Percentiles rank a stretch among this genome's conserved stretches.
Conservation (phyloP, 2,329 filamentous ascomycete species). For the Arthrobotrys entomopaga region DNA sequence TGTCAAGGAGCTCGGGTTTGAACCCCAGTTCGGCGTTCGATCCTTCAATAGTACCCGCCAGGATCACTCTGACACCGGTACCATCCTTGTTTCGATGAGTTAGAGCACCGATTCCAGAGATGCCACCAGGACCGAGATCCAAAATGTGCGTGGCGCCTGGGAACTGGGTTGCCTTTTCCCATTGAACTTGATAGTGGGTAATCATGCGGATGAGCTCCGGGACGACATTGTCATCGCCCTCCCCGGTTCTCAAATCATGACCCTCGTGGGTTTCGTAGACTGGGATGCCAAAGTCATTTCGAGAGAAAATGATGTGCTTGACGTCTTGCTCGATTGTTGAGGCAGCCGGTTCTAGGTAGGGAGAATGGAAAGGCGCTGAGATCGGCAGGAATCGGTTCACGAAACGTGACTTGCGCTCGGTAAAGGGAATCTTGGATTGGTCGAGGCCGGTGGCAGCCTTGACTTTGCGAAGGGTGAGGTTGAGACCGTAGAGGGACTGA, state of each 20-base stretch:
- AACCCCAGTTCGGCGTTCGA: constrained; percentile 92
- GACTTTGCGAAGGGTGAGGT: constrained; percentile 92
- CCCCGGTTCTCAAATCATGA: constrained; percentile 79
- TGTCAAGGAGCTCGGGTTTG: constrained; percentile 97
- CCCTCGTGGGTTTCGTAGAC: constrained; percentile 92
- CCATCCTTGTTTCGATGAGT: constrained; percentile 99
- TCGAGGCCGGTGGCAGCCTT: constrained; percentile 98
- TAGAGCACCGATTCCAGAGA: constrained; percentile 92
- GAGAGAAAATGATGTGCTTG: constrained; percentile 79
- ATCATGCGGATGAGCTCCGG: constrained; percentile 90
- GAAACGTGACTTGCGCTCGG: constrained; percentile 94
- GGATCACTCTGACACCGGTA: constrained; percentile 93
- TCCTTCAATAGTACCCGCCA: constrained; percentile 91
- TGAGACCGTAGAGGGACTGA: constrained; percentile 94
- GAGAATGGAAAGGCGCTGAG: constrained; percentile 97
- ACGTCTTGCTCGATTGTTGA: constrained; percentile 86
- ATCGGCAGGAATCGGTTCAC: constrained; percentile 97
- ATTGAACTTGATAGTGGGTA: constrained; percentile 91
- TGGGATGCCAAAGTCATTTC: constrained; percentile 77
- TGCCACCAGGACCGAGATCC: constrained; percentile 95
- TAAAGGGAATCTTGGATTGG: constrained; percentile 92
- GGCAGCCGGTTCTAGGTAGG: constrained; percentile 85
- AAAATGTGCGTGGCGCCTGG: constrained; percentile 90
- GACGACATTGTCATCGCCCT: constrained; percentile 71
- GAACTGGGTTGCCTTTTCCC: constrained; percentile 95